Evolutionary conservation across 176 grass and related monocot species (phyloP).

Genomic region (sorghum (Sorghum bicolor)): Sorghum_bicolor_NCBIv3 NC_012870.2:1018501-1019000

Average conservation of each 20-base stretch:
- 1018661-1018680: constrained; percentile 1
- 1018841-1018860: constrained; percentile 29
- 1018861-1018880: constrained; percentile 36
- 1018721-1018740: constrained; percentile 3
- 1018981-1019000: constrained; percentile 1
- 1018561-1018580: constrained; percentile 8
- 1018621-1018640: neutral
- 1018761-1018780: constrained; percentile 17
- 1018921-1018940: constrained; percentile 26
- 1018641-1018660: neutral
- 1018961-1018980: constrained; percentile 15
- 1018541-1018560: neutral
- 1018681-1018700: neutral
- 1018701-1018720: neutral
- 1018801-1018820: constrained; percentile 26
- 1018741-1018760: constrained; percentile 11
- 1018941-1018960: constrained; percentile 23
- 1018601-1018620: neutral
- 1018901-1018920: constrained; percentile 15
- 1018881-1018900: neutral
- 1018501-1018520: neutral
- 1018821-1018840: constrained; percentile 23
- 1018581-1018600: neutral
- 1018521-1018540: neutral
- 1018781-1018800: constrained; percentile 24